These are phyloP conservation scores for Monilinia polystroma DNA, from an alignment of 2,329 filamentous ascomycete genomes.

Conservation along the genomic window DNA sequence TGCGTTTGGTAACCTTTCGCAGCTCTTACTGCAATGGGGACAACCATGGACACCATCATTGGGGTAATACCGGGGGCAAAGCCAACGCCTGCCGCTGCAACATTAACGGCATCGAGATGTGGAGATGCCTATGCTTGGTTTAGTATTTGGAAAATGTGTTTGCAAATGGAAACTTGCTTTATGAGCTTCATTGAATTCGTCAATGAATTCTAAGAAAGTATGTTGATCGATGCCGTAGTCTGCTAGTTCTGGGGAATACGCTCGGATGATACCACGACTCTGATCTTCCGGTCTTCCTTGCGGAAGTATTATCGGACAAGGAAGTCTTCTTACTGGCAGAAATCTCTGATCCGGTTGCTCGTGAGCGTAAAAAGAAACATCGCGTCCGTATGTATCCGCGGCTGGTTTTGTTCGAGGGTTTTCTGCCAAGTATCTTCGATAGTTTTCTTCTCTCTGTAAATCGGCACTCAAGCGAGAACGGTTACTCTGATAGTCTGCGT, in stretches of 20 bases:
- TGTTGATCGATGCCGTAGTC: constrained; percentile 48
- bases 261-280: constrained; percentile 48
- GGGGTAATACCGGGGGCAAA: constrained; percentile 43
- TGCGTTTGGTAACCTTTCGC: constrained; percentile 39
- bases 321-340: not conserved
- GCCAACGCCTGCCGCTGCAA: constrained; percentile 43
- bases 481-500: constrained; percentile 11
- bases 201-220: constrained; percentile 49
- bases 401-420: not conserved
- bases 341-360: not conserved
- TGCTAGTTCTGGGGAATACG: constrained; percentile 49
- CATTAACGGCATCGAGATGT: constrained; percentile 45
- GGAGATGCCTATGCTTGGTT: constrained; percentile 32
- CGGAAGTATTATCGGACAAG: constrained; percentile 51
- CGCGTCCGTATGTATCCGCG: not conserved
- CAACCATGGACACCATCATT: constrained; percentile 45
- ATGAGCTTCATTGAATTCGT: constrained; percentile 45
- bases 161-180: constrained; percentile 17
- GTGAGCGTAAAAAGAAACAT: constrained; percentile 15
- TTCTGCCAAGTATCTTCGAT: not conserved
- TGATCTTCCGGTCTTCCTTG: constrained; percentile 50
- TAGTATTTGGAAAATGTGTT: not conserved
- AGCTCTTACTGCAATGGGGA: constrained; percentile 44
- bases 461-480: not conserved
- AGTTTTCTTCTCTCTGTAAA: constrained; percentile 6